Percentiles rank a stretch among this genome's conserved stretches.
These are phyloP conservation scores for Chaetomium tenue DNA, from an alignment of 495 filamentous ascomycete genomes.

Conservation along the genomic window DNA sequence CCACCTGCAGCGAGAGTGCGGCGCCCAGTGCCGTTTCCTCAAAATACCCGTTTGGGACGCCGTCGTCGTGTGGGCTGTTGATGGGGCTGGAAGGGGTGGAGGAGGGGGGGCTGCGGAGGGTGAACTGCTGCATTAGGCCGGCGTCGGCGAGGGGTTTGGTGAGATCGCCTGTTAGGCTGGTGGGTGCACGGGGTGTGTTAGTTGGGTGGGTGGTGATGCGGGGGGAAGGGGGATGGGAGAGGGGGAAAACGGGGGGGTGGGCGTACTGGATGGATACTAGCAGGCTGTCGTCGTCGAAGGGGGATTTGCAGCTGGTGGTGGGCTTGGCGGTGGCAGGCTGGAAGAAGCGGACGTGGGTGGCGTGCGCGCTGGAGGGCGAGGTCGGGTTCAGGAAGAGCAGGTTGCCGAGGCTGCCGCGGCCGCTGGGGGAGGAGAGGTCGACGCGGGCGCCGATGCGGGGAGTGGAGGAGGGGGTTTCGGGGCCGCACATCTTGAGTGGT, in stretches of 20 bases:
- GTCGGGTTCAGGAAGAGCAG: conserved; percentile 36
- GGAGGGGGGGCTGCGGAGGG: conserved; percentile 9
- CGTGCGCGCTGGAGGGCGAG: conserved; percentile 25
- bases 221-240: not conserved
- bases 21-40: conserved; percentile 34
- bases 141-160: conserved; percentile 35
- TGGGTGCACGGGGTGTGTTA: not conserved
- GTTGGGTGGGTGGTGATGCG: no score
- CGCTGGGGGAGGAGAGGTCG: conserved; percentile 27
- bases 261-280: conserved; percentile 36
- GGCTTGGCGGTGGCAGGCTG: not conserved
- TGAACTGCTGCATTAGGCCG: conserved; percentile 39
- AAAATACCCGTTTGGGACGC: conserved; percentile 13
- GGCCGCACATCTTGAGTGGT: conserved; percentile 34
- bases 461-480: conserved; percentile 26
- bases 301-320: not conserved
- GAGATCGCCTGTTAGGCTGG: conserved; percentile 43
- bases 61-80: conserved; percentile 3
- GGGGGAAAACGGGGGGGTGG: not conserved
- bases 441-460: conserved; percentile 35
- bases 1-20: conserved; percentile 42
- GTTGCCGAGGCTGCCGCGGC: conserved; percentile 27
- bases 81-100: no score
- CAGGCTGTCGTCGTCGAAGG: conserved; percentile 20
- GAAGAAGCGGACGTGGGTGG: conserved; percentile 38